These are phyloP conservation scores for Fusarium sp. DNA, from an alignment of 2,329 filamentous ascomycete species.

Conservation along the genomic window DNA sequence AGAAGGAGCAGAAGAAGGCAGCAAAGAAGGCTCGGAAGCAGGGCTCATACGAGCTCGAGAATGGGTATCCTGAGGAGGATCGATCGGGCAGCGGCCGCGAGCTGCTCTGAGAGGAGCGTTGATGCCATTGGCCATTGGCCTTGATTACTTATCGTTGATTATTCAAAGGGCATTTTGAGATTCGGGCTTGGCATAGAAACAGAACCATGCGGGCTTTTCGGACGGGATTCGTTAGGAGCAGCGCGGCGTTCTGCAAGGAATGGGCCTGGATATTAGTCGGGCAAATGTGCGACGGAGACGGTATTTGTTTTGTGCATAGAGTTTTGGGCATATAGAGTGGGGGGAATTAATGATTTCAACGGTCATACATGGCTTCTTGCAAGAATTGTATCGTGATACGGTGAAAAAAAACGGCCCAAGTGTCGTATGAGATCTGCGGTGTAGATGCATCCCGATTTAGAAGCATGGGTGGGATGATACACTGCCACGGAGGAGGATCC, in stretches of 20 bases:
- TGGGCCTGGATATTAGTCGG: constrained; percentile 6
- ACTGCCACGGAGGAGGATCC: constrained; percentile 35
- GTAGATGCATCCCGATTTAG: constrained; percentile 42
- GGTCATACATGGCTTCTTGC: not conserved
- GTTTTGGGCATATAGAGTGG: constrained; percentile 12
- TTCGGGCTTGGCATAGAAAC: constrained; percentile 4
- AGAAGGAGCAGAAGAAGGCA: constrained; percentile 42
- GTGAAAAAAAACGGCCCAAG: constrained; percentile 5
- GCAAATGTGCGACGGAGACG: not conserved
- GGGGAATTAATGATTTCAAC: constrained; percentile 18
- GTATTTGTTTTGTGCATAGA: not conserved
- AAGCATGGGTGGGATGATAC: constrained; percentile 36
- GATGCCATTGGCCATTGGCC: not conserved
- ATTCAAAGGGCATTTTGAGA: not conserved
- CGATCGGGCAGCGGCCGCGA: constrained; percentile 2
- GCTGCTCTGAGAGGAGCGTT: constrained; percentile 9
- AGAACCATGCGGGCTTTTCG: not conserved
- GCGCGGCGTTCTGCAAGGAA: constrained; percentile 13
- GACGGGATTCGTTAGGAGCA: constrained; percentile 8
- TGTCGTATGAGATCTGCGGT: constrained; percentile 24
- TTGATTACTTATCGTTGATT: not conserved
- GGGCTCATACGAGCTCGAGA: constrained; percentile 33
- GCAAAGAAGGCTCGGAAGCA: constrained; percentile 45
- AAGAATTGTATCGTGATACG: constrained; percentile 16
- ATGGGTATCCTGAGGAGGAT: constrained; percentile 23